These are phyloP conservation scores for Hippophae gyantsensis DNA, from an alignment of 306 rosid genomes.

Conservation along the genomic window DNA sequence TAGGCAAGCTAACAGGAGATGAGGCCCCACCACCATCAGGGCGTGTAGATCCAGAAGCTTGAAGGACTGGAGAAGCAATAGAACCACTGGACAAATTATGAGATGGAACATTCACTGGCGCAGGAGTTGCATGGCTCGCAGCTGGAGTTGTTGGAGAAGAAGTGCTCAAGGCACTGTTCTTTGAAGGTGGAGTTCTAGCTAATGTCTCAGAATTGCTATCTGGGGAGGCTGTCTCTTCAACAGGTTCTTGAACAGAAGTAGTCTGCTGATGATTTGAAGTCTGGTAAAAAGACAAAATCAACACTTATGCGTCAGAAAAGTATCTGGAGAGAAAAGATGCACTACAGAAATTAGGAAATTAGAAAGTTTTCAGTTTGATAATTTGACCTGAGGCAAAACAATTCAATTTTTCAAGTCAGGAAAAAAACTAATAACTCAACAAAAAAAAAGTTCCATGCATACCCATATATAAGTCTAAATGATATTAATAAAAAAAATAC, in stretches of 20 bases:
- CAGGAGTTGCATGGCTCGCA: slow-evolving; percentile 43
- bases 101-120: slow-evolving; percentile 39
- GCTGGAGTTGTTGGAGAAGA: slow-evolving; percentile 54
- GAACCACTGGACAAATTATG: slow-evolving; percentile 46
- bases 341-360: neutral
- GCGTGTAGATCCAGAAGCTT: slow-evolving; percentile 47
- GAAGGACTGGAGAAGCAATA: slow-evolving; percentile 31
- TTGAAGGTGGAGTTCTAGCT: slow-evolving; percentile 77
- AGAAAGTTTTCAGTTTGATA: neutral
- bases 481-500: too few species aligned
- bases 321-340: slow-evolving; percentile 8
- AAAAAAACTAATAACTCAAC: too few species aligned
- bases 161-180: slow-evolving; percentile 44
- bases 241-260: slow-evolving; percentile 62
- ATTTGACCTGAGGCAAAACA: too few species aligned
- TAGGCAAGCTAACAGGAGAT: slow-evolving; percentile 47
- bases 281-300: slow-evolving; percentile 21
- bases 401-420: too few species aligned
- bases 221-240: slow-evolving; percentile 66
- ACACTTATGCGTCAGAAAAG: neutral
- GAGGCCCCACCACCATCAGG: slow-evolving; percentile 45
- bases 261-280: slow-evolving; percentile 26
- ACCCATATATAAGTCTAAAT: too few species aligned
- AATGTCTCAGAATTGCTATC: slow-evolving; percentile 60
- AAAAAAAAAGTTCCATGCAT: too few species aligned